Percentiles rank a stretch among this genome's conserved stretches.
These are phyloP conservation scores for Agastache rugosa DNA, from an alignment of 257 asterid genomes.

Conservation along the genomic window DNA sequence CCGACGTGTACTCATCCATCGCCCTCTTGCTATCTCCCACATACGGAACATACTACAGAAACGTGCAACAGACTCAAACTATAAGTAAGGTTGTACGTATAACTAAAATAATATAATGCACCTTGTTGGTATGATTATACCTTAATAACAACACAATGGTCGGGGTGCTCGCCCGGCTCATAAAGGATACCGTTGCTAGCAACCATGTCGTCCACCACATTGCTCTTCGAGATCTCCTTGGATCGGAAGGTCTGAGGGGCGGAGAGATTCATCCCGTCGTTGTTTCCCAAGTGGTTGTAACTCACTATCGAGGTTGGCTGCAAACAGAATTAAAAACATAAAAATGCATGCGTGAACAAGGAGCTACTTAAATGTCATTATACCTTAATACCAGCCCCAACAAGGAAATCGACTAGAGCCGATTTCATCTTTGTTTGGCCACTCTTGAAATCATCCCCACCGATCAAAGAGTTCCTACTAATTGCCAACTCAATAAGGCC, in stretches of 20 bases:
- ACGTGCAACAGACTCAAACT: neutral
- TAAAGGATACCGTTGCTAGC: constrained; percentile 96
- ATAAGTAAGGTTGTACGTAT: neutral
- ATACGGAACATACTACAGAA: constrained; percentile 82
- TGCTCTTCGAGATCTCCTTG: constrained; percentile 96
- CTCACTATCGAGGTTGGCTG: constrained; percentile 99
- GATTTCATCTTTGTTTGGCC: constrained; percentile 99
- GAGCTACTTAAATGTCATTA: no score
- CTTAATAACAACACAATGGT: constrained; percentile 96
- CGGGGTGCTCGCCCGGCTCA: constrained; percentile 98
- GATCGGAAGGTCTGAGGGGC: constrained; percentile 99
- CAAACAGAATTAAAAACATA: neutral
- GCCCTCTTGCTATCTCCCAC: constrained; percentile 99
- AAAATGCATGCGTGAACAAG: neutral
- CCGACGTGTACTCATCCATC: constrained; percentile 98
- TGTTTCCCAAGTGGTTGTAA: constrained; percentile 97
- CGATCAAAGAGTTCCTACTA: constrained; percentile 79
- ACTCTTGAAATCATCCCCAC: constrained; percentile 98
- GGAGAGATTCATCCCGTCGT: constrained; percentile 94
- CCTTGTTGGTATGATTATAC: constrained; percentile 40
- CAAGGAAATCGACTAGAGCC: constrained; percentile 94
- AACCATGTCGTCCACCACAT: constrained; percentile 99
- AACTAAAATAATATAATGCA: neutral
- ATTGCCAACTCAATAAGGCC: constrained; percentile 92
- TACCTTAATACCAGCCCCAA: constrained; percentile 99